A percentile compares a stretch with the other conserved stretches of the same genome.
These are phyloP conservation scores for Triangularia setosa DNA, from an alignment of 2,329 filamentous ascomycete species.

Conservation along the genomic window DNA sequence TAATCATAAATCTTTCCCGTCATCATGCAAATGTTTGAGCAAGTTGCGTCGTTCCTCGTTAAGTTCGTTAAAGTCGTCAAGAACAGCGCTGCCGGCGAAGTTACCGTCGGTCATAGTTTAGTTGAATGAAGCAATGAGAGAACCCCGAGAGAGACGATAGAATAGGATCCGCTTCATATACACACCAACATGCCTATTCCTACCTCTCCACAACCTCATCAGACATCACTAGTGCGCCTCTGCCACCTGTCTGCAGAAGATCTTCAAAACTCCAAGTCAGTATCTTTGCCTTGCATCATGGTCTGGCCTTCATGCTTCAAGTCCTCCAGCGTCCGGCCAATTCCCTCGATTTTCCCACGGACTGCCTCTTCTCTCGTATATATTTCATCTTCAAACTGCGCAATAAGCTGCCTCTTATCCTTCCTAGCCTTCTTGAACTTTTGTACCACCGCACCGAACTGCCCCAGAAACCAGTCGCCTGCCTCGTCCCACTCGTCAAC, in stretches of 20 bases:
- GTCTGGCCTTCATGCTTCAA: conserved; percentile 54
- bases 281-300: conserved; percentile 47
- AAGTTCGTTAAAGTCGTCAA: background rate
- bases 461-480: conserved; percentile 57
- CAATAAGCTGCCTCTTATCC: conserved; percentile 47
- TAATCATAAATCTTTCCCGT: conserved; percentile 9
- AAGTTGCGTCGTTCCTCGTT: conserved; percentile 16
- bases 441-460: conserved; percentile 48
- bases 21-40: background rate
- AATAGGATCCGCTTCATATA: background rate
- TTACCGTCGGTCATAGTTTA: background rate
- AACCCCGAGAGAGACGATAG: background rate
- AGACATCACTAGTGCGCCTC: background rate
- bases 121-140: background rate
- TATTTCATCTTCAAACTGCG: conserved; percentile 53
- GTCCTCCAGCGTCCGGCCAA: conserved; percentile 51
- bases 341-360: conserved; percentile 48
- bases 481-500: conserved; percentile 56
- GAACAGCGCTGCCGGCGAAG: background rate
- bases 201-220: background rate
- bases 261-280: conserved; percentile 25
- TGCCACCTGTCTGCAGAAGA: background rate
- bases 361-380: conserved; percentile 52
- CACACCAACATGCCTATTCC: background rate
- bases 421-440: conserved; percentile 46